These are phyloP conservation scores for Salvia splendens DNA, from an alignment of 257 asterid species.

Conservation along the genomic window DNA sequence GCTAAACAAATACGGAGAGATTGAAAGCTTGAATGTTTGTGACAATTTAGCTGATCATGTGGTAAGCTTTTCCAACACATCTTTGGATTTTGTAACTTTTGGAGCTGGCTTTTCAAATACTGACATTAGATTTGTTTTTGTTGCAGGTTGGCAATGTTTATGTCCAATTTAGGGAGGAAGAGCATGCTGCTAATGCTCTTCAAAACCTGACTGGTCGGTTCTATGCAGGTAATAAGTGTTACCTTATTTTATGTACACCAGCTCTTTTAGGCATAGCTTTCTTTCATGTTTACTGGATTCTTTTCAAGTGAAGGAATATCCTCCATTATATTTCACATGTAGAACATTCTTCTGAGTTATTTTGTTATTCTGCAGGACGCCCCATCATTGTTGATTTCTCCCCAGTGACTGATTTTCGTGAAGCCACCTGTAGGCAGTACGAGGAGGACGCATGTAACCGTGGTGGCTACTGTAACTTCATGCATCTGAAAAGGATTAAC, in stretches of 20 bases:
- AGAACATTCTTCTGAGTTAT: slow-evolving; percentile 11
- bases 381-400: slow-evolving; percentile 96
- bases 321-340: background rate
- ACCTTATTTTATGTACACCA: too few species aligned
- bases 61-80: slow-evolving; percentile 47
- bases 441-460: slow-evolving; percentile 96
- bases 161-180: slow-evolving; percentile 96
- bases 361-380: slow-evolving; percentile 60
- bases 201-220: slow-evolving; percentile 81
- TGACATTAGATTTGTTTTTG: background rate
- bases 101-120: background rate
- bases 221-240: slow-evolving; percentile 62
- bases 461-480: slow-evolving; percentile 99
- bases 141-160: slow-evolving; percentile 98
- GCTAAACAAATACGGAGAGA: slow-evolving; percentile 82
- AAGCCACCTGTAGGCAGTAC: slow-evolving; percentile 97
- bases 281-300: background rate
- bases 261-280: background rate
- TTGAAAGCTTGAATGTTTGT: slow-evolving; percentile 85
- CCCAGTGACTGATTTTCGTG: slow-evolving; percentile 96
- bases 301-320: background rate
- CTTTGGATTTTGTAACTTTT: background rate
- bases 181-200: slow-evolving; percentile 90
- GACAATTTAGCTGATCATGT: slow-evolving; percentile 97
- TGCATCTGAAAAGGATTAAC: slow-evolving; percentile 95